Evolutionary conservation across 1,139 yeast species (phyloP), one percentile per base, ranked within the genome.

Genomic region (Kluyveromyces sp.): DNA sequence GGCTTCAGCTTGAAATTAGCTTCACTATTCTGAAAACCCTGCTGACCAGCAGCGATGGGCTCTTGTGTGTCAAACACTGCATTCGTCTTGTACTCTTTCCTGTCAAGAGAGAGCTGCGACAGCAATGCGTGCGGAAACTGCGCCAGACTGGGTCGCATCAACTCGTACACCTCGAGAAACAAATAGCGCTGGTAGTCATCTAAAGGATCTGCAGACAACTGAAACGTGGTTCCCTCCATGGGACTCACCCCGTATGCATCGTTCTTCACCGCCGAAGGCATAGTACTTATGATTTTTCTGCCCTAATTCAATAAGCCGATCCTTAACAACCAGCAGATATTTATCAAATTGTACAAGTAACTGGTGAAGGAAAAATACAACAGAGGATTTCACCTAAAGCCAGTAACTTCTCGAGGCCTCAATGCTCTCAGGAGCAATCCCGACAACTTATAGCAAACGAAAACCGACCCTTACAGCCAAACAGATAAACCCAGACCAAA

Each of bases 181-280:
- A 47, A 53, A 25, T 52, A 43, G 39, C 64, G 48, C 47, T 61
- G 65, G 43, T 58, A 61, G 41, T 60, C 64, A 41, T 61, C 65
- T 30, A 57, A 36, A n/a, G 64, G 61, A 26, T 48, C 50, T 4
- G 44, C 46, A 2, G 58, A 42, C 3, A 60, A 46, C 29, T 29
- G 43, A 15, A 58, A 46, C 3, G 40, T 33, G 4, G 16, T 44
- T 30, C n/a, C 49, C 37, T 35, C 39, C 19, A 20, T 22, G n/a
- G 31, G n/a, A 18, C 25, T 11, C 31, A 33, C 36, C 36, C 13
- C 26, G 26, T 18, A 33, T 9, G 25, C 11, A 4, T 18, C 26
- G 15, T 18, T 19, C 15, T 13, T 18, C 3, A 19, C 26, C 7
- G 26, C 36, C 4, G 36, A 33, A 15, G 36, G 36, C 36, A 33